Conservation (phyloP, 192 early-diverging fungal genomes). For the Coemansia asiatica region DNA sequence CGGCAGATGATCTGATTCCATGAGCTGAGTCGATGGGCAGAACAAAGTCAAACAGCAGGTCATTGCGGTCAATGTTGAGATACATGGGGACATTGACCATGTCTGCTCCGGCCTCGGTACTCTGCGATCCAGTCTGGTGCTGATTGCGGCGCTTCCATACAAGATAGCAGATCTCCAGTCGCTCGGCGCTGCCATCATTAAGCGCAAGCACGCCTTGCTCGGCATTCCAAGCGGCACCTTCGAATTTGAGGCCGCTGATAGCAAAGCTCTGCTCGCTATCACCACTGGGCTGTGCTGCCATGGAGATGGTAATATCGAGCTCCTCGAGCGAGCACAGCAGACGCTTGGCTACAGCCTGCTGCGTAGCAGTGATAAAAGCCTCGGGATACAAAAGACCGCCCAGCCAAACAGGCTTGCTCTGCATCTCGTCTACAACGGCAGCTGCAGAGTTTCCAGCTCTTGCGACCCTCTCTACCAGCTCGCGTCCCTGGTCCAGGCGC, state of each 20-base stretch:
- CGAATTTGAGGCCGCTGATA: constrained; percentile 45
- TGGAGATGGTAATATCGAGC: constrained; percentile 59
- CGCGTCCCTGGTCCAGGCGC: constrained; percentile 66
- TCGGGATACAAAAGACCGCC: constrained; percentile 88
- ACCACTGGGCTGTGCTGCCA: constrained; percentile 7
- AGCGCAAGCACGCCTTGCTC: constrained; percentile 27
- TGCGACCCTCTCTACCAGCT: constrained; percentile 47
- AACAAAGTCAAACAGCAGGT: constrained; percentile 59
- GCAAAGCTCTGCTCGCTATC: constrained; percentile 17
- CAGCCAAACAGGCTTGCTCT: constrained; percentile 66
- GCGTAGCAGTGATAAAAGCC: constrained; percentile 88
- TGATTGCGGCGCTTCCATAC: constrained; percentile 28
- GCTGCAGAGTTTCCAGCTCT: neutral
- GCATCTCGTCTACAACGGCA: constrained; percentile 19
- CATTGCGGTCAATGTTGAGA: constrained; percentile 62
- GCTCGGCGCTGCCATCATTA: constrained; percentile 41
- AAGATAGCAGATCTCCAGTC: constrained; percentile 33
- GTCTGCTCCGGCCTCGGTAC: neutral
- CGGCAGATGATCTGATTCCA: constrained; percentile 29
- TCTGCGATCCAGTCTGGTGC: constrained; percentile 14
- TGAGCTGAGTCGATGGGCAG: constrained; percentile 18
- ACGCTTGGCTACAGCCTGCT: constrained; percentile 78
- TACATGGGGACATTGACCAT: constrained; percentile 60
- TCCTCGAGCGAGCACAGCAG: constrained; percentile 81
- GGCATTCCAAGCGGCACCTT: constrained; percentile 53